These are phyloP conservation scores for Coemansia furcata DNA, from an alignment of 192 early-diverging fungal species.

Conservation along the genomic window DNA sequence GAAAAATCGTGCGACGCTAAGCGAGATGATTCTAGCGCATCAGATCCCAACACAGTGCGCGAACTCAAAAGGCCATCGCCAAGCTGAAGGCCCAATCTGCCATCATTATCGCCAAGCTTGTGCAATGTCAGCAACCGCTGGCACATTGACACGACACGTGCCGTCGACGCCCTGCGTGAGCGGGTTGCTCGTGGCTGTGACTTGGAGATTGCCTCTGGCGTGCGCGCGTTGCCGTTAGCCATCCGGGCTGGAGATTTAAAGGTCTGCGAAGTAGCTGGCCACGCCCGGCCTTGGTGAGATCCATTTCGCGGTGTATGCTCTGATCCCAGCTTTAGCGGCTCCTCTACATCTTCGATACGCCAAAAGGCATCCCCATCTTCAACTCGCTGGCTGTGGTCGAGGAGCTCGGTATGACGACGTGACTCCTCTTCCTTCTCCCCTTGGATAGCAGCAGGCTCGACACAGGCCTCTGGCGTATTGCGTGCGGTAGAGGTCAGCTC, in stretches of 20 bases:
- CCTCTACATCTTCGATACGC: conserved; percentile 1
- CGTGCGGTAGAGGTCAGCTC: neutral
- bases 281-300: neutral
- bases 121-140: conserved; percentile 39
- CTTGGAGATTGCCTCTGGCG: neutral
- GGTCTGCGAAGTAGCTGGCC: neutral
- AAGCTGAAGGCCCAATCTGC: neutral
- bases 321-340: neutral
- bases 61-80: conserved; percentile 5
- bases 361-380: neutral
- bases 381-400: neutral
- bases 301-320: neutral
- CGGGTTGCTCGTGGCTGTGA: conserved; percentile 21
- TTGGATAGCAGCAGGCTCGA: neutral
- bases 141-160: conserved; percentile 31
- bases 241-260: neutral
- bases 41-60: neutral
- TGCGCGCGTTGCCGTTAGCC: neutral
- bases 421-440: neutral
- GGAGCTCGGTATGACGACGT: neutral
- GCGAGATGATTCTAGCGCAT: neutral
- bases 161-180: conserved; percentile 21
- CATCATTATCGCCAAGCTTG: conserved; percentile 11
- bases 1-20: neutral
- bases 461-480: neutral